These are phyloP conservation scores for Sporodiniella umbellata DNA, from an alignment of 371 early-diverging fungal genomes.

Conservation along the genomic window DNA sequence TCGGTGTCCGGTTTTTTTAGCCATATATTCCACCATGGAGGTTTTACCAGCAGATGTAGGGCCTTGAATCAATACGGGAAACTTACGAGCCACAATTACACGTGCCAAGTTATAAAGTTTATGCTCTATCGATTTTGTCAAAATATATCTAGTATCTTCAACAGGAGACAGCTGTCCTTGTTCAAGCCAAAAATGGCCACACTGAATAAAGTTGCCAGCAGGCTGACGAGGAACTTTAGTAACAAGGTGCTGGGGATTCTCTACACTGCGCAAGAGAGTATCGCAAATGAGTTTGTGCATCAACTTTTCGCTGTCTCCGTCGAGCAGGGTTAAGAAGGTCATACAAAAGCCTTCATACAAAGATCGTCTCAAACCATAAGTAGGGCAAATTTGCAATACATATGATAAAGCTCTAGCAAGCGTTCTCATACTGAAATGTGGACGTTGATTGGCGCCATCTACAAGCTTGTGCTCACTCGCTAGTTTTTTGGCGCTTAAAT, in stretches of 20 bases:
- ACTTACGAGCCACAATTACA: slow-evolving; percentile 87
- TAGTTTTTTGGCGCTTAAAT: slow-evolving; percentile 72
- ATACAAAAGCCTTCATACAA: slow-evolving; percentile 93
- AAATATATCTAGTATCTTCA: slow-evolving; percentile 70
- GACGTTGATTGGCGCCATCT: slow-evolving; percentile 89
- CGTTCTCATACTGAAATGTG: slow-evolving; percentile 94
- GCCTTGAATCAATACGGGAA: slow-evolving; percentile 99
- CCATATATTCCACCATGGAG: slow-evolving; percentile 96
- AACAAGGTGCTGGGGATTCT: slow-evolving; percentile 60
- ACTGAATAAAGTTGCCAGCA: slow-evolving; percentile 65
- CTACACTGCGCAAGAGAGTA: slow-evolving; percentile 63
- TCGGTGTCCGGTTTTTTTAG: slow-evolving; percentile 87
- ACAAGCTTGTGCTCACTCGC: slow-evolving; percentile 72
- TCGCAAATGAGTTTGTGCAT: slow-evolving; percentile 62
- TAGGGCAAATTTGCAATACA: slow-evolving; percentile 68
- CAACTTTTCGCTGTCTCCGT: slow-evolving; percentile 63
- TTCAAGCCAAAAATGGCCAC: slow-evolving; percentile 87
- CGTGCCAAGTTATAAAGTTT: slow-evolving; percentile 90
- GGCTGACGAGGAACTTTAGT: slow-evolving; percentile 66
- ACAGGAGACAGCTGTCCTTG: slow-evolving; percentile 58
- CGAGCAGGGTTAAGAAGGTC: slow-evolving; percentile 93
- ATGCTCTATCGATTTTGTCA: slow-evolving; percentile 84
- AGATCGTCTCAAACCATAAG: slow-evolving; percentile 76
- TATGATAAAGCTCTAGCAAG: slow-evolving; percentile 88
- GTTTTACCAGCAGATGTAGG: slow-evolving; percentile 99